Conservation (phyloP, 2,329 filamentous ascomycete species). For the Leptographium wingfieldii region DNA sequence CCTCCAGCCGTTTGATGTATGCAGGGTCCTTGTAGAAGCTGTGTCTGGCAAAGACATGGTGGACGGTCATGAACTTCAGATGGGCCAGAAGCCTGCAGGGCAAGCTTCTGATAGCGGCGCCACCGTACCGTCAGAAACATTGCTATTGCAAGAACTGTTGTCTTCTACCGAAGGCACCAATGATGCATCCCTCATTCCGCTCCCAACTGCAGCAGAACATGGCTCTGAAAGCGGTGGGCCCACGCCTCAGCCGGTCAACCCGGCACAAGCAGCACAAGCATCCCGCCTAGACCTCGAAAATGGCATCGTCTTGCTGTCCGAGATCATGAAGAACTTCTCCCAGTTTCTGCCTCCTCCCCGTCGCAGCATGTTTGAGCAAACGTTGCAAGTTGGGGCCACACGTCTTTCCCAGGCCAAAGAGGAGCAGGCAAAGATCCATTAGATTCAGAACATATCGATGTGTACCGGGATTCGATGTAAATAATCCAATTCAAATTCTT, state of each 20-base stretch:
- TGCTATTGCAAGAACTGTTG: neutral
- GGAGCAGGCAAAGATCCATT: neutral
- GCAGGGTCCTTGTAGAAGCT: conserved; percentile 30
- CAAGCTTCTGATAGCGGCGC: neutral
- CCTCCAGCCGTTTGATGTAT: conserved; percentile 29
- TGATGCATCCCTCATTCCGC: neutral
- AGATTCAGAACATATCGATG: no score
- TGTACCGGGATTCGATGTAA: no score
- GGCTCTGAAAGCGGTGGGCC: conserved; percentile 20
- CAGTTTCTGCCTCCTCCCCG: conserved; percentile 27
- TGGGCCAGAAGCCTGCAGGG: neutral
- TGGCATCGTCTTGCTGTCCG: conserved; percentile 43
- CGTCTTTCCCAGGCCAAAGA: conserved; percentile 21
- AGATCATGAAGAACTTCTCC: conserved; percentile 35
- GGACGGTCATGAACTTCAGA: conserved; percentile 12
- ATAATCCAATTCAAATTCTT: no score
- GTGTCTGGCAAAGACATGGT: conserved; percentile 32
- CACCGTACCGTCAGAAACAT: neutral
- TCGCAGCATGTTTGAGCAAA: conserved; percentile 29
- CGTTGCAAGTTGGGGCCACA: conserved; percentile 38
- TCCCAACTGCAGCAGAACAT: conserved; percentile 13
- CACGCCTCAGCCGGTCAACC: conserved; percentile 34
- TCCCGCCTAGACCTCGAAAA: conserved; percentile 46
- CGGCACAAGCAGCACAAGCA: conserved; percentile 30
- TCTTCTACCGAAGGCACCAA: no score